phyloP scores from a whole-genome alignment of 2,329 filamentous ascomycete genomes.

The Trichoderma sp. region DNA sequence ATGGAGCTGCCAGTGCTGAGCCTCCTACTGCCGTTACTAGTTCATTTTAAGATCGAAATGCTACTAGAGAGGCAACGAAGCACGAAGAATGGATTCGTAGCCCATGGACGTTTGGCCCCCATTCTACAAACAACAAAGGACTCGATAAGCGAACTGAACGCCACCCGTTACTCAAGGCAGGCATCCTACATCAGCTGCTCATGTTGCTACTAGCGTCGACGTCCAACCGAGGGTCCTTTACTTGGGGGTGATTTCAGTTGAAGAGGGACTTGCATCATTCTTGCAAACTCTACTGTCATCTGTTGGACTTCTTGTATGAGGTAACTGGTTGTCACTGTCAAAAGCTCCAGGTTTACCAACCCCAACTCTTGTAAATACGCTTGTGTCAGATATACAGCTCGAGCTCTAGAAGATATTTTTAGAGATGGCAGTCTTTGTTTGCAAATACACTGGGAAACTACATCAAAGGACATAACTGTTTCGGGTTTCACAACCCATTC shows the following conservation, averaged over 20 bases:
- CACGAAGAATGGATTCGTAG: neutral
- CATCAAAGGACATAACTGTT: neutral
- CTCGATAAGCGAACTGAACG: neutral
- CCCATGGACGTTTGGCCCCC: neutral
- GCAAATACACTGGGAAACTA: neutral
- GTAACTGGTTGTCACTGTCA: neutral
- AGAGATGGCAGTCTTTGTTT: neutral
- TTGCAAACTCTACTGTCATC: neutral
- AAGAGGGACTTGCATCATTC: neutral
- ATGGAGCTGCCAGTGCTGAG: too few species aligned
- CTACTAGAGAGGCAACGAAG: neutral
- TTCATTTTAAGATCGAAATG: neutral
- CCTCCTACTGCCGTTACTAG: too few species aligned
- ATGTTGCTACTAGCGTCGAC: neutral
- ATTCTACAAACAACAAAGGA: neutral
- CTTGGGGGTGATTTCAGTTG: neutral
- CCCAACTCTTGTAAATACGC: neutral
- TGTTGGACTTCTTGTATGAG: neutral
- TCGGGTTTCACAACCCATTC: neutral
- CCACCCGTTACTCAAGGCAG: neutral
- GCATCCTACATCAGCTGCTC: neutral
- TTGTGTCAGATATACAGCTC: neutral
- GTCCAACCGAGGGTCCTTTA: neutral
- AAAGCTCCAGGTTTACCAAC: neutral
- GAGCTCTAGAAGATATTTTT: neutral